phyloP scores from a whole-genome alignment of 2,329 filamentous ascomycete species.

The Ceratocystis cubensis region DNA sequence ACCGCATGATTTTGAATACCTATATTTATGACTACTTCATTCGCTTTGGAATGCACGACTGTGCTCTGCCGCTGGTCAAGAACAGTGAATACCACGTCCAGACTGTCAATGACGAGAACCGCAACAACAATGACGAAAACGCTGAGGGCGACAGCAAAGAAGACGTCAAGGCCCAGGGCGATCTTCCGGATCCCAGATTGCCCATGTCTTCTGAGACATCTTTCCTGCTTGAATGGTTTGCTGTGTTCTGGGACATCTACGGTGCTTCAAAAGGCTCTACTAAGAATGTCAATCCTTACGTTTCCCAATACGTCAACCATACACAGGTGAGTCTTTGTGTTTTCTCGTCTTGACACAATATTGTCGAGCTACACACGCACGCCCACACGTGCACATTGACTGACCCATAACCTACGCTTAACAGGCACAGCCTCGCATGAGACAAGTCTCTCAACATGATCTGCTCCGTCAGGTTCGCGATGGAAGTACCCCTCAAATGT shows the following conservation, averaged over 20 bases:
- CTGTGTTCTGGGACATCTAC: constrained; percentile 93
- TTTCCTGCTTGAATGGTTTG: constrained; percentile 97
- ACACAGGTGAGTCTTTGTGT: constrained; percentile 52
- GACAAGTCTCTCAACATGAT: constrained; percentile 65
- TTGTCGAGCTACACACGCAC: neutral
- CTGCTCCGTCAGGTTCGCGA: constrained; percentile 62
- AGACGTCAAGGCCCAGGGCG: constrained; percentile 60
- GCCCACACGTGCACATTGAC: neutral
- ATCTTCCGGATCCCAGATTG: constrained; percentile 64
- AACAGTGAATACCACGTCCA: constrained; percentile 28
- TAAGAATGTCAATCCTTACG: constrained; percentile 49
- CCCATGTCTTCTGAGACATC: constrained; percentile 54
- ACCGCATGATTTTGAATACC: constrained; percentile 57
- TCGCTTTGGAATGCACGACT: constrained; percentile 70
- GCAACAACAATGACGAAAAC: constrained; percentile 56
- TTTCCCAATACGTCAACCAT: constrained; percentile 66
- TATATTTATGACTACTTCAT: constrained; percentile 90
- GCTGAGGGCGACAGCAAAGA: constrained; percentile 81
- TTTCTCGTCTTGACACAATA: neutral
- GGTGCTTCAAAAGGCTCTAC: constrained; percentile 55
- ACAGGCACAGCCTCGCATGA: constrained; percentile 55
- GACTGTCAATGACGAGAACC: constrained; percentile 44
- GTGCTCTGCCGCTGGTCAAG: constrained; percentile 61
- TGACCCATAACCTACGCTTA: neutral
- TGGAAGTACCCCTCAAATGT: constrained; percentile 41